Evolutionary conservation across 352 stramenopile genomes (phyloP).

Genomic region (Globisporangium apiculatum): DNA sequence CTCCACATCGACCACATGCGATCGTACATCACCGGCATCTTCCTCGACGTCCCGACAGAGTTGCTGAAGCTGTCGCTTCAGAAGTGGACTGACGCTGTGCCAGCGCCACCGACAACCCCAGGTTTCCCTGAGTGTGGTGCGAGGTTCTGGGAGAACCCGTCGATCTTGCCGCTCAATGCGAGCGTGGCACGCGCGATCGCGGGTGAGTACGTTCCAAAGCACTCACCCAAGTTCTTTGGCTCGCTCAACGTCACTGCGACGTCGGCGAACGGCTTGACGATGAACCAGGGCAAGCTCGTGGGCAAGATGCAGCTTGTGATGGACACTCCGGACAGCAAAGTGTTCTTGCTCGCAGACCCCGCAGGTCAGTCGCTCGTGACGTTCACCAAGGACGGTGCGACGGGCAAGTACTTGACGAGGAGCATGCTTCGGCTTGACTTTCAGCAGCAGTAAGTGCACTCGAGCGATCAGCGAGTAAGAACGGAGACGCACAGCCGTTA

Average conservation of each 20-base stretch:
- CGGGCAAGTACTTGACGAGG: too few relatives aligned
- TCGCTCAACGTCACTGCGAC: constrained; percentile 17
- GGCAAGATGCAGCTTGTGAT: too few relatives aligned
- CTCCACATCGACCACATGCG: constrained; percentile 50
- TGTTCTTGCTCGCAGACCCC: too few relatives aligned
- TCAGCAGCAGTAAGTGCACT: too few relatives aligned
- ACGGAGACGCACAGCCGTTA: too few relatives aligned
- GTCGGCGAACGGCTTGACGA: too few relatives aligned
- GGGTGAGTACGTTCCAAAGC: constrained; percentile 34
- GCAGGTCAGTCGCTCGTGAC: too few relatives aligned
- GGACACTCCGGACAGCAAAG: too few relatives aligned
- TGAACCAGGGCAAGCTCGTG: too few relatives aligned
- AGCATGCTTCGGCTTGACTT: too few relatives aligned
- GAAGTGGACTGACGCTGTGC: constrained; percentile 20
- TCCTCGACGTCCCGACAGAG: constrained; percentile 48
- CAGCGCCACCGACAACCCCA: constrained; percentile 16
- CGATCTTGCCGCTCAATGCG: constrained; percentile 14
- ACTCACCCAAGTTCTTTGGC: constrained; percentile 30
- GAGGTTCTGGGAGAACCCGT: constrained; percentile 35
- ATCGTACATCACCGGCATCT: constrained; percentile 58
- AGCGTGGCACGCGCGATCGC: constrained; percentile 23
- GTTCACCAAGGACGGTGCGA: too few relatives aligned
- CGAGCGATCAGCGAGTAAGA: too few relatives aligned
- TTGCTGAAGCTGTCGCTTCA: constrained; percentile 38
- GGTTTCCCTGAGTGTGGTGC: constrained; percentile 34